Conservation (phyloP, 345 rosid genomes). For the Citrus mangshanensis region DNA sequence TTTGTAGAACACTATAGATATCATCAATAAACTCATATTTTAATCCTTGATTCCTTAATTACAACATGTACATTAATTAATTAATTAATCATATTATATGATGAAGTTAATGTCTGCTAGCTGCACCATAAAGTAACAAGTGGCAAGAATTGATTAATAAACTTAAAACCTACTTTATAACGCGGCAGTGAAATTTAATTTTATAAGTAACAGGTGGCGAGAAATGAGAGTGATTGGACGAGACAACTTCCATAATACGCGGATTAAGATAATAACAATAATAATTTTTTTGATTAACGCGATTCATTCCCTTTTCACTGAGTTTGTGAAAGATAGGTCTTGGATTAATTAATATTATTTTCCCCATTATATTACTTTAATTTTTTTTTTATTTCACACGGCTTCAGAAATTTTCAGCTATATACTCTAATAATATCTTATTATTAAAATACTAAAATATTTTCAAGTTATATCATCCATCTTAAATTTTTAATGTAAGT, state of each 20-base stretch:
- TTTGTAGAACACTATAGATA: neutral
- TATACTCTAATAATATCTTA: too few relatives aligned
- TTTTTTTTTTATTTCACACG: too few relatives aligned
- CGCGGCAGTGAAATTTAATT: neutral
- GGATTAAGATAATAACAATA: slow-evolving; percentile 22
- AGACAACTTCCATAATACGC: slow-evolving; percentile 35
- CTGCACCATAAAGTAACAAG: neutral
- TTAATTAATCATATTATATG: neutral
- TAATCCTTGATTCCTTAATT: neutral
- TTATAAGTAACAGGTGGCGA: neutral
- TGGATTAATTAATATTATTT: neutral
- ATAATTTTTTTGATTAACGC: slow-evolving; percentile 8
- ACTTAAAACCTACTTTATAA: neutral
- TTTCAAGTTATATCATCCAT: too few relatives aligned
- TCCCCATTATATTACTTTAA: too few relatives aligned
- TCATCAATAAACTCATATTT: neutral
- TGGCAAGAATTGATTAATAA: too few relatives aligned
- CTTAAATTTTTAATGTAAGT: too few relatives aligned
- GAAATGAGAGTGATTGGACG: neutral
- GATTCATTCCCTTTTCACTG: slow-evolving; percentile 16
- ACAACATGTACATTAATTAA: neutral
- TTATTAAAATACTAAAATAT: too few relatives aligned
- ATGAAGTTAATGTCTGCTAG: neutral
- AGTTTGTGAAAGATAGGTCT: slow-evolving; percentile 6
- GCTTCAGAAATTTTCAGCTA: too few relatives aligned